Conservation (phyloP, 495 filamentous ascomycete genomes). For the Talaromyces wortmannii region DNA sequence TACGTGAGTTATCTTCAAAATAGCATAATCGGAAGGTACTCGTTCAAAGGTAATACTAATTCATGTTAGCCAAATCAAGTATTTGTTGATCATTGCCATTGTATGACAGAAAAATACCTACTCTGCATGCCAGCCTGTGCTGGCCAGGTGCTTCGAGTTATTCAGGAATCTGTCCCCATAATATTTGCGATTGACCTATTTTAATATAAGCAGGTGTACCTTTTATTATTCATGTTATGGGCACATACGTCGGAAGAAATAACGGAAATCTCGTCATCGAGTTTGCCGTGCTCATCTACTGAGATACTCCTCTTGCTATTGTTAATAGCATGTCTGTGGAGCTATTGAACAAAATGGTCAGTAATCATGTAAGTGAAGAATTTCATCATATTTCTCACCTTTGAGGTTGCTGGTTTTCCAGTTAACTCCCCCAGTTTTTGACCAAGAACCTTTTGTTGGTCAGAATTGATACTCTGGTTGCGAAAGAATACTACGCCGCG, state of each 20-base stretch:
- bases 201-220: too few relatives aligned
- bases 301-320: constrained; percentile 55
- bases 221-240: neutral
- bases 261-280: constrained; percentile 2
- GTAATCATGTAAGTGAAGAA: neutral
- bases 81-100: too few relatives aligned
- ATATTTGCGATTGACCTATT: neutral
- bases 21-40: constrained; percentile 62
- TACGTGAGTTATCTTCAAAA: constrained; percentile 49
- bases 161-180: neutral
- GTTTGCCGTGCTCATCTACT: constrained; percentile 45
- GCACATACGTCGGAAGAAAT: neutral
- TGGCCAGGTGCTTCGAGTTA: neutral
- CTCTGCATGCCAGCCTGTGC: constrained; percentile 5
- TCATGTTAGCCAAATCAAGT: constrained; percentile 32
- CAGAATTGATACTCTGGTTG: constrained; percentile 55
- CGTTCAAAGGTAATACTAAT: constrained; percentile 70
- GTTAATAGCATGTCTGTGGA: constrained; percentile 69
- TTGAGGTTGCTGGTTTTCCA: constrained; percentile 59
- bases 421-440: constrained; percentile 57
- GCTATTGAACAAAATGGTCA: constrained; percentile 6
- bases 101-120: constrained; percentile 12
- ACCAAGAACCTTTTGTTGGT: constrained; percentile 61
- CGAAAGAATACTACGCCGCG: constrained; percentile 81
- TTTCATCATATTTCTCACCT: constrained; percentile 1